Conservation (phyloP, 2,329 filamentous ascomycete species). For the Monosporascus cannonballus region DNA sequence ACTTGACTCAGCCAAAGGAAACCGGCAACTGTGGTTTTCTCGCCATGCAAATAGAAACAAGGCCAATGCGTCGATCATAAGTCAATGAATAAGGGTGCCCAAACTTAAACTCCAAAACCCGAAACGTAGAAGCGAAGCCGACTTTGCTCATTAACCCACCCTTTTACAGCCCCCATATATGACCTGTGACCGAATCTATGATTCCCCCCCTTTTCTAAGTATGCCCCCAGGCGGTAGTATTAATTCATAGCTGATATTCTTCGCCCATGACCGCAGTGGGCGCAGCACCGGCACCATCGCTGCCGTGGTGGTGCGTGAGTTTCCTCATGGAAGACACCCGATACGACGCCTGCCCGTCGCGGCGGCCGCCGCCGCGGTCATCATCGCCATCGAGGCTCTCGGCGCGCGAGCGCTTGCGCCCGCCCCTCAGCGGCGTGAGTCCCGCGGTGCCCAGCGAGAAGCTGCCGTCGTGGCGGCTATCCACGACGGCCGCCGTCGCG, state of each 20-base stretch:
- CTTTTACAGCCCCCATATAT: no score
- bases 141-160: no score
- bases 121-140: no score
- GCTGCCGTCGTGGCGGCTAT: not conserved
- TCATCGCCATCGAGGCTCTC: conserved; percentile 22
- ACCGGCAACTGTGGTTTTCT: no score
- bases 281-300: conserved; percentile 1
- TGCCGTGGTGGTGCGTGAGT: conserved; percentile 17
- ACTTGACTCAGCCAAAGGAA: no score
- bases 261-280: conserved; percentile 20
- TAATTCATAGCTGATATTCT: not conserved
- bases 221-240: not conserved
- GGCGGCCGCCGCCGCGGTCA: conserved; percentile 6
- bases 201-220: not conserved
- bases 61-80: no score
- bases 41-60: no score
- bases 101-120: no score
- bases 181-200: no score
- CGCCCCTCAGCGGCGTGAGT: conserved; percentile 15
- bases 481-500: conserved; percentile 1
- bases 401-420: conserved; percentile 27
- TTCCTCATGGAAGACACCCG: conserved; percentile 21
- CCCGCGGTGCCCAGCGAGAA: conserved; percentile 16
- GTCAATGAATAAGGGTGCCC: no score
- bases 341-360: conserved; percentile 14